Evolutionary conservation across 345 rosid genomes (phyloP).

Genomic region (Carallia pectinifolia): DNA sequence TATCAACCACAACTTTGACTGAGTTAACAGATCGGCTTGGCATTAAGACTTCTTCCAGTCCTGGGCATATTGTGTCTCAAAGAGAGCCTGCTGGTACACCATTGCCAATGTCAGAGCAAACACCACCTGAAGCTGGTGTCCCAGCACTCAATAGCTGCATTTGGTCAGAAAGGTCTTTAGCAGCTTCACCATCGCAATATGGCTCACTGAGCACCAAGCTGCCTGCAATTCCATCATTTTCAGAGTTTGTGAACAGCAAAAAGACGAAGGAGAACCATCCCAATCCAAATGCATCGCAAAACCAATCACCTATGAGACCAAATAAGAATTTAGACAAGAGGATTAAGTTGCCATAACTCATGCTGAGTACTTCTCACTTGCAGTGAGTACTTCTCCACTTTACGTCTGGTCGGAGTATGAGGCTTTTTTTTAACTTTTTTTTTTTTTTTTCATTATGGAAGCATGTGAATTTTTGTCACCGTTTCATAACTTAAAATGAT

Average conservation of each 20-base stretch:
- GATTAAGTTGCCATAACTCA: constrained; percentile 46
- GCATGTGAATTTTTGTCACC: too few species aligned
- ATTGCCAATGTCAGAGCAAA: constrained; percentile 12
- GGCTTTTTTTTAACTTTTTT: too few species aligned
- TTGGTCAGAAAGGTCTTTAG: constrained; percentile 16
- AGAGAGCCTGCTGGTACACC: constrained; percentile 26
- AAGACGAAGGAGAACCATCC: constrained; percentile 23
- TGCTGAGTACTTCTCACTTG: not conserved
- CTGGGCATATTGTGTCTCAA: constrained; percentile 12
- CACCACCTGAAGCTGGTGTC: constrained; percentile 13
- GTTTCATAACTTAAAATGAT: too few species aligned
- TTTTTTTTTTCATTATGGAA: too few species aligned
- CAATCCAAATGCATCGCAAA: constrained; percentile 24
- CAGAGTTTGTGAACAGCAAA: constrained; percentile 61
- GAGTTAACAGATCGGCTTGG: constrained; percentile 18
- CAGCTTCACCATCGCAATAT: constrained; percentile 14
- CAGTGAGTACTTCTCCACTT: not conserved
- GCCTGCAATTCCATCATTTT: constrained; percentile 70
- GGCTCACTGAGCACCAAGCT: constrained; percentile 29
- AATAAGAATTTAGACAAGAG: constrained; percentile 48
- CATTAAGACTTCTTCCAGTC: constrained; percentile 16
- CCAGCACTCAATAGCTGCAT: constrained; percentile 8
- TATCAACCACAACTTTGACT: constrained; percentile 46
- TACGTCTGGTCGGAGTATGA: not conserved
- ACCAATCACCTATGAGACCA: constrained; percentile 26